A percentile compares a stretch with the other conserved stretches of the same genome.
Evolutionary conservation across 176 grass and related monocot genomes (phyloP).

Genomic region (sorghum (Sorghum bicolor)): Sorghum_bicolor_NCBIv3 NC_012876.2:2408001-2408500

Average conservation of each 20-base stretch:
- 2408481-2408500: constrained; percentile 7
- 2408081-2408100: constrained; percentile 81
- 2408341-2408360: constrained; percentile 19
- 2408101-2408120: constrained; percentile 75
- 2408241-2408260: constrained; percentile 53
- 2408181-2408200: background rate
- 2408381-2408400: background rate
- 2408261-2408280: constrained; percentile 42
- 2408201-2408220: constrained; percentile 56
- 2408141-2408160: constrained; percentile 19
- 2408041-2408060: constrained; percentile 68
- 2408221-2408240: constrained; percentile 69
- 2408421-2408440: constrained; percentile 35
- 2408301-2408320: constrained; percentile 33
- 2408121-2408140: constrained; percentile 78
- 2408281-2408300: constrained; percentile 31
- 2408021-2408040: constrained; percentile 50
- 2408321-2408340: constrained; percentile 21
- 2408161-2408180: background rate
- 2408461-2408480: constrained; percentile 24
- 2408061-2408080: constrained; percentile 88
- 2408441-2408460: constrained; percentile 5
- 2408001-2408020: background rate
- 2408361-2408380: background rate
- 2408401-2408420: background rate